phyloP scores from a whole-genome alignment of 2,329 filamentous ascomycete genomes.

The Lachnellula hyalina region DNA sequence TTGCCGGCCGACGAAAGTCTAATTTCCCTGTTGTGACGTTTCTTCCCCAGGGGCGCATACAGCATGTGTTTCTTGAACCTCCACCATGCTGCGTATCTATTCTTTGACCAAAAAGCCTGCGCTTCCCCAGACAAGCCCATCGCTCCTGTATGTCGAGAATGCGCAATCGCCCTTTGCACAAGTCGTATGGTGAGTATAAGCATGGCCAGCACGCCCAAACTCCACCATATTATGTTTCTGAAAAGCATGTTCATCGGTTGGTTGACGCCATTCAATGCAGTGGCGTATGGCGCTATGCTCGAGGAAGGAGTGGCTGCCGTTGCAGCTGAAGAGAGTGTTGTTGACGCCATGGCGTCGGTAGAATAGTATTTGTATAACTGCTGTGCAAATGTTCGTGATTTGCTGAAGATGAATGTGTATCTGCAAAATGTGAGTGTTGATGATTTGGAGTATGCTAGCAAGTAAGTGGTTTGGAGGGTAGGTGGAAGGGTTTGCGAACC shows the following conservation, averaged over 20 bases:
- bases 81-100: conserved; percentile 52
- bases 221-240: conserved; percentile 55
- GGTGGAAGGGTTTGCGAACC: conserved; percentile 1
- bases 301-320: conserved; percentile 32
- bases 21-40: conserved; percentile 64
- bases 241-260: conserved; percentile 53
- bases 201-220: conserved; percentile 50
- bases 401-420: neutral
- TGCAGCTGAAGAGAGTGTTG: conserved; percentile 9
- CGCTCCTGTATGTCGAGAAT: conserved; percentile 53
- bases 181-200: conserved; percentile 50
- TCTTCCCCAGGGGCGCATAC: conserved; percentile 59
- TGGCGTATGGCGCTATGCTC: conserved; percentile 52
- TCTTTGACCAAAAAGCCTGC: conserved; percentile 54
- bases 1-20: conserved; percentile 55
- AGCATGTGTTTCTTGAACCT: conserved; percentile 56
- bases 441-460: neutral
- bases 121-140: conserved; percentile 48
- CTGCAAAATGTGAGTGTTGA: neutral
- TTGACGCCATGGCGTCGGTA: conserved; percentile 4
- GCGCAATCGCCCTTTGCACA: conserved; percentile 48
- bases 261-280: conserved; percentile 55
- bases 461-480: neutral
- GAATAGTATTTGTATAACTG: neutral
- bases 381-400: neutral